Evolutionary conservation across 2,329 filamentous ascomycete genomes (phyloP), one percentile per base, ranked within the genome.

Genomic region (Purpureocillium lavendulum): DNA sequence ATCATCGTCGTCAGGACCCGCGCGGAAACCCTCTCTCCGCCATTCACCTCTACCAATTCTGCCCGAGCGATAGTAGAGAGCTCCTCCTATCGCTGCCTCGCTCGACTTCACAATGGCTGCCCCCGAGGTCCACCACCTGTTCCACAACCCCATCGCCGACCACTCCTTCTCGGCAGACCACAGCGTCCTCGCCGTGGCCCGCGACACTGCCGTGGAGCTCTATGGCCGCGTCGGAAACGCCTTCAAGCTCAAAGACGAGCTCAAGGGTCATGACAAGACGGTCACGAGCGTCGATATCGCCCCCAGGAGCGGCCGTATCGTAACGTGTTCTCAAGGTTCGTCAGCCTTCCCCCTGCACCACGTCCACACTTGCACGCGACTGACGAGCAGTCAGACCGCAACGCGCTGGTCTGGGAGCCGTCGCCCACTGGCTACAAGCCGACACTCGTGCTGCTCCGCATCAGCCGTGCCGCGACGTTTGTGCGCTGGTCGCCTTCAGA

Each of bases 271-370:
- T 57, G 94, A 98, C 64, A 98, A 98, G 71, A 89, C 82, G 1
- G 87, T 98, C 38, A 98, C 92, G 2, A 84, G 92, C 53, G 87
- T 98, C 17, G 92, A 98, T 57, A 95, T 98, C 67, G 90, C 92
- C 2, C 86, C 88, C 14, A 79, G 78, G 46, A 90, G 80, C 49
- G 90, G 92, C 41, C 87, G 87, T 58, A 98, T 98, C 55, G 92
- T 98, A 29, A 94, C 92, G 40, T 98, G 90, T 69, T 96, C 90
- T 17, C 92, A 98, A 70, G 88, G 87, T 90, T 53, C 14, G 21
- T 38, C 11, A 26, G 8, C 28, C 33, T 14, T 30, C 35, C 28
- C 10, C 33, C 16, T 8, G 24, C 10, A 33, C 31, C 38, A 36
- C 31, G 28, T 30, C 39, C 3, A 21, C 21, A 3, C 29, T 37